Evolutionary conservation across 1,284 basidiomycete species (phyloP), one percentile per base, ranked within the genome.

Genomic region (Schizophyllum amplum): DNA sequence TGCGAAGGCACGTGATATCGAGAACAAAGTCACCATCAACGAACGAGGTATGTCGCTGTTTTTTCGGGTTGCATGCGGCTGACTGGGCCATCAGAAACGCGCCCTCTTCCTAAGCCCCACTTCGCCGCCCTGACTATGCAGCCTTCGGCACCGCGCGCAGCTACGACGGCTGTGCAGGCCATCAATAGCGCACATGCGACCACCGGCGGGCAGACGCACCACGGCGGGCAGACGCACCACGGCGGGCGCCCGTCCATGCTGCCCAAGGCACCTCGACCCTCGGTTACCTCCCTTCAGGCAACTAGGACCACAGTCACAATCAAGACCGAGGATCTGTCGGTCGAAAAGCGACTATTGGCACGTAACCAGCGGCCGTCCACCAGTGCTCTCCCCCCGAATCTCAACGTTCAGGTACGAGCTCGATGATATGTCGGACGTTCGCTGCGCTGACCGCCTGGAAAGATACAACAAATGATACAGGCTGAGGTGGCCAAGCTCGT

Each of bases 1-100:
- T 15, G 82, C 83, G 24, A 80, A 86, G 33, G 88, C 89, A 21
- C 88, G 89, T 75, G 87, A 90, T 61, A 73, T 92, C 4, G 87
- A 91, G 72, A 92, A 91, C 65, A 84, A 82, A 57, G 85, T 84
- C 1, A 79, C 85, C 21, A 75, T 88, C 25, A 87, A 90, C 62
- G 85, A 90, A 64, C 81, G 81, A 42, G 33, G 33, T 42, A 9
- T 9, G 7, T 42, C 7, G 33, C 11, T 42, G 2, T 42, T 6
- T 42, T 42, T 17, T 17, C 7, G 33, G 33, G 11, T 17, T 42
- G 3, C 17, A 17, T 17, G 17, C 2, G 7, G 33, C 7, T 42
- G 7, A 42, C 33, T 3, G 33, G 11, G 7, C 33, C 33, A n/a
- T 17, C 7, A 42, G 33, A 42, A 42, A 42, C 33, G 33, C 11